A percentile compares a stretch with the other conserved stretches of the same genome.
Evolutionary conservation across 371 early-diverging fungal genomes (phyloP).

Genomic region (Conidiobolus incongruus): DNA sequence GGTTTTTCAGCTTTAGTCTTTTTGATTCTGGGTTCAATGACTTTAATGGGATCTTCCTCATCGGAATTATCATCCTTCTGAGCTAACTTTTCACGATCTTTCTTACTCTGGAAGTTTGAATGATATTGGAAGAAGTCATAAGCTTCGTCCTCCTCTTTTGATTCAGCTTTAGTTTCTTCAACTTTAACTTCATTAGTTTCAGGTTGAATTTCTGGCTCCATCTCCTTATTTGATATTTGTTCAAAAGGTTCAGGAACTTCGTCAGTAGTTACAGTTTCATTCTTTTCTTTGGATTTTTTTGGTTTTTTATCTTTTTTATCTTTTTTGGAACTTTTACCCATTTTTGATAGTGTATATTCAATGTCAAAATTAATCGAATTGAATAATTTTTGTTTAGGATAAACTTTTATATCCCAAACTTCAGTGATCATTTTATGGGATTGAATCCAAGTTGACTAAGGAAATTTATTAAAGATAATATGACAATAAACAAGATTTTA

Average conservation of each 20-base stretch:
- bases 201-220: slow-evolving; percentile 12
- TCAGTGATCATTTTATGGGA: no score
- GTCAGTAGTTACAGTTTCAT: slow-evolving; percentile 8
- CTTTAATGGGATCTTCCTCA: slow-evolving; percentile 9
- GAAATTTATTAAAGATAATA: no score
- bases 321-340: slow-evolving; percentile 14
- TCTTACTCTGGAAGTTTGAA: slow-evolving; percentile 3
- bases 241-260: no score
- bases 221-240: no score
- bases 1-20: slow-evolving; percentile 6
- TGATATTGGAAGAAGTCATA: neutral
- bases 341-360: neutral
- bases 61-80: slow-evolving; percentile 6
- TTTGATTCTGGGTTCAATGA: slow-evolving; percentile 9
- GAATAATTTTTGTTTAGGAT: no score
- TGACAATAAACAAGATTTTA: no score
- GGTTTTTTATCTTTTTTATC: slow-evolving; percentile 17
- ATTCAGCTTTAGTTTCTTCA: slow-evolving; percentile 9
- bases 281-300: slow-evolving; percentile 17
- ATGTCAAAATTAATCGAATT: no score
- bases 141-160: slow-evolving; percentile 13
- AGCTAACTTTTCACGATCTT: neutral
- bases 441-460: no score
- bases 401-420: no score
- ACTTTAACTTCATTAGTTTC: neutral